Base-by-base conservation (phyloP, 176 grass and related monocot species). In the Elaeis guineensis region DNA sequence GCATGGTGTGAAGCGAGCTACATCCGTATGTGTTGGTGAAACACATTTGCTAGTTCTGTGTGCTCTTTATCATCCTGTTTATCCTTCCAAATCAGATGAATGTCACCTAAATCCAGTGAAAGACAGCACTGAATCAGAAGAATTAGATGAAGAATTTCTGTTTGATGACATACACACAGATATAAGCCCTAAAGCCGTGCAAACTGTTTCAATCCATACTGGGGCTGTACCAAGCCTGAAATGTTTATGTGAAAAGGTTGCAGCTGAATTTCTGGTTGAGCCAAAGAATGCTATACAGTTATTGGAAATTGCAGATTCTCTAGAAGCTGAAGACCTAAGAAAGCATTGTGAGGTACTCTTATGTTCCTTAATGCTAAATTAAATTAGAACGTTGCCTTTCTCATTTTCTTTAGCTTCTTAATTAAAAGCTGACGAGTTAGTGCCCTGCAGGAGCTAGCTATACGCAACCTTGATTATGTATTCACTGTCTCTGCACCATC, bases 391-490 rank as follows among this genome's bases (percentile, higher is more conserved):
- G 32, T 35, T 9, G 8, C 35, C 35, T 14, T 44, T 44, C 11
- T 44, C 11, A 12, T 44, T 44, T 35, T 6, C 11, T 44, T 44
- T 2, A 44, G 2, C 9, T 44, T 44, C 11, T 44, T 12, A 44
- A 44, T 44, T 12, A 9, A 55, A n/a, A 61, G 19, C 72, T 72
- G 67, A 21, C 26, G 76, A 16, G 70, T 61, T 19, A 32, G 55
- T 66, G 21, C 61, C 58, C 55, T 79, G 73, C 76, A 98, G 94
- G 94, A 93, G 69, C 62, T 85, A 77, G 85, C 84, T 69, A 65
- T 98, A 77, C 94, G 64, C 72, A 98, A 98, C 51, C 88, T 98
- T 51, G 94, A 98, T 72, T 98, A 98, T 68, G 86, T 98, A 73
- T 93, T 98, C 67, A 93, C 85, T 50, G 71, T 82, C 12, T 76